phyloP scores from a whole-genome alignment of 306 rosid genomes.

The Castanea crenata region DNA sequence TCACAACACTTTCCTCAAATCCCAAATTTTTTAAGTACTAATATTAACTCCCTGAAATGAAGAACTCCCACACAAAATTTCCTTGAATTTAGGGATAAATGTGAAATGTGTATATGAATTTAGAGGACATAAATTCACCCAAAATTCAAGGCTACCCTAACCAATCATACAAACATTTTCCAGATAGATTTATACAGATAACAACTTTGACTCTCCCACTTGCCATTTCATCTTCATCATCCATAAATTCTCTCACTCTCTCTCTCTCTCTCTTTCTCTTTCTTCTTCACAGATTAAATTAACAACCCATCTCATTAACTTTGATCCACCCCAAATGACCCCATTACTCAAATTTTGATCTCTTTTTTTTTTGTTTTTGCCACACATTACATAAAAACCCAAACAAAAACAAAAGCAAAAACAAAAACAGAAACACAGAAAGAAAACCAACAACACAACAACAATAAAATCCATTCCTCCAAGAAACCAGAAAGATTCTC shows the following conservation, averaged over 20 bases:
- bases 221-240: background rate
- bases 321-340: no score
- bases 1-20: constrained; percentile 40
- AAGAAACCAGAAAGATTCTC: constrained; percentile 79
- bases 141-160: constrained; percentile 33
- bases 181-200: constrained; percentile 12
- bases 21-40: constrained; percentile 15
- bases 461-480: constrained; percentile 41
- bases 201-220: constrained; percentile 25
- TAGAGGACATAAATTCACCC: constrained; percentile 41
- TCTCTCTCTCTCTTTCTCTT: background rate
- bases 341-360: constrained; percentile 14
- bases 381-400: background rate
- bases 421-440: background rate
- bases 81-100: constrained; percentile 22
- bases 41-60: constrained; percentile 16
- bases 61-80: constrained; percentile 26
- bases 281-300: background rate
- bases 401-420: constrained; percentile 39
- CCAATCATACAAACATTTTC: constrained; percentile 33
- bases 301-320: no score
- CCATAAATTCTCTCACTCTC: background rate
- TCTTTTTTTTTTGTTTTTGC: background rate
- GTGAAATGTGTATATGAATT: constrained; percentile 1
- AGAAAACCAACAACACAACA: background rate